These are phyloP conservation scores for Emmonsiellopsis sp. DNA, from an alignment of 2,329 filamentous ascomycete species.

Conservation along the genomic window DNA sequence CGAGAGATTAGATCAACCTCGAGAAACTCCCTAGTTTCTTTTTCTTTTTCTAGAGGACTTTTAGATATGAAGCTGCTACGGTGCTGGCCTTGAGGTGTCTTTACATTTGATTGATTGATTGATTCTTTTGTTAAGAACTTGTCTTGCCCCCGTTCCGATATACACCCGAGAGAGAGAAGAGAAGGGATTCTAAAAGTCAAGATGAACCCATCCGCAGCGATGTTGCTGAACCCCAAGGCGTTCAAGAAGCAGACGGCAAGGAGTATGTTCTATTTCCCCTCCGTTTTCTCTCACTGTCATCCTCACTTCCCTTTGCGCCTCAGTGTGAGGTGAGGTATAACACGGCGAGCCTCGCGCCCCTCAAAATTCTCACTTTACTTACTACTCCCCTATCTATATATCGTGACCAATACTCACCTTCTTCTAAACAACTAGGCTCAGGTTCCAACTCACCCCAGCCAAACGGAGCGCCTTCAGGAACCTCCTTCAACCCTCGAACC, in stretches of 20 bases:
- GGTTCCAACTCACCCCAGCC: not conserved
- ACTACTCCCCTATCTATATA: not conserved
- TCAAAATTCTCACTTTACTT: not conserved
- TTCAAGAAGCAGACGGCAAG: conserved; percentile 25
- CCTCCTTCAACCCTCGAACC: conserved; percentile 10
- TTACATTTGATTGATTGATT: too few species aligned
- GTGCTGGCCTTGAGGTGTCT: too few species aligned
- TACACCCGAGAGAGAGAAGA: not conserved
- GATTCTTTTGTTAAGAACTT: too few species aligned
- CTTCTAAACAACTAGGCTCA: not conserved
- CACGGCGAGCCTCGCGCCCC: not conserved
- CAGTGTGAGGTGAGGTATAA: too few species aligned
- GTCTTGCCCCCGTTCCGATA: too few species aligned
- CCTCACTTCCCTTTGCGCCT: not conserved
- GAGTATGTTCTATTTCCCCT: conserved; percentile 3
- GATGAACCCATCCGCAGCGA: conserved; percentile 22
- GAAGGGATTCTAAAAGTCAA: not conserved
- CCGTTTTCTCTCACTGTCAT: not conserved
- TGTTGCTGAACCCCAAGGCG: conserved; percentile 36
- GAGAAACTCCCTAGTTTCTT: too few species aligned
- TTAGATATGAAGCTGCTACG: too few species aligned
- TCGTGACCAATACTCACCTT: not conserved
- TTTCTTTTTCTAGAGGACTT: too few species aligned
- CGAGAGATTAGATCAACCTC: too few species aligned
- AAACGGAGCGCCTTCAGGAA: not conserved